phyloP scores from a whole-genome alignment of 2,329 filamentous ascomycete species.

The Lecanicillium sp. region DNA sequence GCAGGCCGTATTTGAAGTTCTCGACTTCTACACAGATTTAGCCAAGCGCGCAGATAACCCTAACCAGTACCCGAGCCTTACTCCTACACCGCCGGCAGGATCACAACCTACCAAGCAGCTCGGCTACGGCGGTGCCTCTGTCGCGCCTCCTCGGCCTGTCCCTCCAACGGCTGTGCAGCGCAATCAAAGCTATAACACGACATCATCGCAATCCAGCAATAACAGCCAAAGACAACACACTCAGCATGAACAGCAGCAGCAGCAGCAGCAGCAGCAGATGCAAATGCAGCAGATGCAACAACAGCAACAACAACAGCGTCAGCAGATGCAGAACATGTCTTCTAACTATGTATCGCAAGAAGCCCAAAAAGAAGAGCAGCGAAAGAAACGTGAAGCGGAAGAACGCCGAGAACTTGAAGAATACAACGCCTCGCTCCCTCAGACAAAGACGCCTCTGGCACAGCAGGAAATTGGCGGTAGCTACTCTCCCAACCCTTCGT shows the following conservation, averaged over 20 bases:
- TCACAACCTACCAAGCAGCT: slow-evolving; percentile 54
- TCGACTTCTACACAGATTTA: slow-evolving; percentile 80
- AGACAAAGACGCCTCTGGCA: slow-evolving; percentile 69
- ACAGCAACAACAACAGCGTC: slow-evolving; percentile 46
- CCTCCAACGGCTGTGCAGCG: slow-evolving; percentile 35
- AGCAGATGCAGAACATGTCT: slow-evolving; percentile 50
- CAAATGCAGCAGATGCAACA: slow-evolving; percentile 27
- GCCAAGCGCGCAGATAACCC: slow-evolving; percentile 68
- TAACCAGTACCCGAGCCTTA: slow-evolving; percentile 57
- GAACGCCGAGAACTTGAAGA: slow-evolving; percentile 74
- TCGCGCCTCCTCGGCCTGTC: slow-evolving; percentile 62
- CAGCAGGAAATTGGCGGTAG: slow-evolving; percentile 78
- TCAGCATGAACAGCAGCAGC: slow-evolving; percentile 29
- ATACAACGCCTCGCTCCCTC: slow-evolving; percentile 83
- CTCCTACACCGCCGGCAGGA: slow-evolving; percentile 54
- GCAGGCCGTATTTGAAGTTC: slow-evolving; percentile 70
- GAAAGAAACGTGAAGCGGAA: slow-evolving; percentile 40
- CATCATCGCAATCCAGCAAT: slow-evolving; percentile 26
- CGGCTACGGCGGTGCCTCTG: slow-evolving; percentile 48
- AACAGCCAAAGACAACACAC: slow-evolving; percentile 37
- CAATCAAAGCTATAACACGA: slow-evolving; percentile 31
- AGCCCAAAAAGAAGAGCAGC: slow-evolving; percentile 45
- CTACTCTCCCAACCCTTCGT: slow-evolving; percentile 20
- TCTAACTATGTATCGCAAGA: slow-evolving; percentile 45
- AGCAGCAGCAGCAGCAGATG: slow-evolving; percentile 37